These are phyloP conservation scores for Kluyveromyces dobzhanskii DNA, from an alignment of 805 yeast genomes.

Conservation along the genomic window DNA sequence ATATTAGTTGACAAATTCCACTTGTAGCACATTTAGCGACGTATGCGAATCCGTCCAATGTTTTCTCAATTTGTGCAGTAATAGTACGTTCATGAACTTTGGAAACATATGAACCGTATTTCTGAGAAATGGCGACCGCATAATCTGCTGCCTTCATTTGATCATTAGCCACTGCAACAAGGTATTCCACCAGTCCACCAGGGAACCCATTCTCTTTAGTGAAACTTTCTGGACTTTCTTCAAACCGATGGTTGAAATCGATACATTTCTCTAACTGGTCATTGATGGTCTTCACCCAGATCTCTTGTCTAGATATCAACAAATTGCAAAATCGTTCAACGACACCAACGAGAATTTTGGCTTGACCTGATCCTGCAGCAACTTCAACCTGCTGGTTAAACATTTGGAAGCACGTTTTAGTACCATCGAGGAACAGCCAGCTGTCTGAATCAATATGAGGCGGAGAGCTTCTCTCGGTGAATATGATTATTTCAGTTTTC, in stretches of 20 bases:
- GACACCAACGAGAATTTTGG: slow-evolving; percentile 70
- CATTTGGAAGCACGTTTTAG: slow-evolving; percentile 71
- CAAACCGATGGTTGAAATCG: slow-evolving; percentile 27
- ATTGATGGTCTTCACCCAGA: slow-evolving; percentile 51
- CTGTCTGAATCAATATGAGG: slow-evolving; percentile 68
- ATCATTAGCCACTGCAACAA: slow-evolving; percentile 78
- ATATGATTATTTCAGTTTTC: slow-evolving; percentile 56
- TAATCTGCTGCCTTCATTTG: slow-evolving; percentile 65
- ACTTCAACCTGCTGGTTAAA: slow-evolving; percentile 85
- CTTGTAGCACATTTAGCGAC: slow-evolving; percentile 58
- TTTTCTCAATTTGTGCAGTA: slow-evolving; percentile 46
- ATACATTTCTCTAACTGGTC: slow-evolving; percentile 39
- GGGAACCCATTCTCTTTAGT: slow-evolving; percentile 39
- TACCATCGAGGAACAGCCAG: slow-evolving; percentile 61
- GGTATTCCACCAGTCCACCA: slow-evolving; percentile 75
- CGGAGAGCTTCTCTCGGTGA: slow-evolving; percentile 55
- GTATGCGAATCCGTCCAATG: slow-evolving; percentile 73
- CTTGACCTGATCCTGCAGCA: slow-evolving; percentile 78
- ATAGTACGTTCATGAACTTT: slow-evolving; percentile 56
- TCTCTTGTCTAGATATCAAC: slow-evolving; percentile 50
- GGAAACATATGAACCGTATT: slow-evolving; percentile 57
- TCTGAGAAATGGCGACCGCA: slow-evolving; percentile 59
- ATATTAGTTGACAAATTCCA: slow-evolving; percentile 50
- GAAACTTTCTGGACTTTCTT: slow-evolving; percentile 27
- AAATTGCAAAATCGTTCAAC: slow-evolving; percentile 60